Evolutionary conservation across 1,139 yeast genomes (phyloP).

Genomic region (Debaryomyces sp.): DNA sequence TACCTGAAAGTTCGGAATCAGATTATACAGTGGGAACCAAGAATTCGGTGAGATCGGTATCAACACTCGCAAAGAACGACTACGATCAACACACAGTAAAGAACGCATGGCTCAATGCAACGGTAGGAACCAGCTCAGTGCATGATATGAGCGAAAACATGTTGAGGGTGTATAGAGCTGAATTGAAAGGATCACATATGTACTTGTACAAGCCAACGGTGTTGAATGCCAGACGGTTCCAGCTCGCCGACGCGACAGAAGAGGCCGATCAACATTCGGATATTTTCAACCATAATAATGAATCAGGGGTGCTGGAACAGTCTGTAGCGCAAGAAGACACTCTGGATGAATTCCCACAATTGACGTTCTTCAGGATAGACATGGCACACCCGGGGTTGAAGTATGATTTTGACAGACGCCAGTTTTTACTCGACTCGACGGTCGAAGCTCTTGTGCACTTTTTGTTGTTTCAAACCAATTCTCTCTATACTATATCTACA

Average conservation of each 20-base stretch:
- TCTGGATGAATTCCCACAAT: constrained; percentile 18
- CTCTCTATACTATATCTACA: constrained; percentile 25
- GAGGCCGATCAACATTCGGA: constrained; percentile 9
- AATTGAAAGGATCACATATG: constrained; percentile 64
- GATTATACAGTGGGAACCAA: constrained; percentile 1
- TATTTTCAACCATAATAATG: constrained; percentile 18
- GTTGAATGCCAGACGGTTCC: constrained; percentile 50
- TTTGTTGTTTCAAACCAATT: constrained; percentile 50
- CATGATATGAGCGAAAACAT: constrained; percentile 41
- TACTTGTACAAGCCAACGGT: constrained; percentile 58
- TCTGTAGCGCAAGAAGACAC: constrained; percentile 5
- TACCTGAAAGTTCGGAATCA: constrained; percentile 8
- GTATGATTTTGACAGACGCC: constrained; percentile 49
- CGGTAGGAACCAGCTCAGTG: constrained; percentile 33
- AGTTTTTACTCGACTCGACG: constrained; percentile 27
- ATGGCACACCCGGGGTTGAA: constrained; percentile 68
- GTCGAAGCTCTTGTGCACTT: constrained; percentile 77
- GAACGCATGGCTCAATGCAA: constrained; percentile 49
- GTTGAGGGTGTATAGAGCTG: constrained; percentile 58
- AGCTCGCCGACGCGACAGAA: constrained; percentile 13
- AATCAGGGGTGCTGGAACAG: constrained; percentile 12
- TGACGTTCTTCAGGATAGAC: constrained; percentile 34
- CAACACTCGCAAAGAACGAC: constrained; percentile 32
- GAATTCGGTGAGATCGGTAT: constrained; percentile 14
- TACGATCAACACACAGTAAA: constrained; percentile 36